phyloP scores from a whole-genome alignment of 2,329 filamentous ascomycete genomes.

The Penicillium thymicola region DNA sequence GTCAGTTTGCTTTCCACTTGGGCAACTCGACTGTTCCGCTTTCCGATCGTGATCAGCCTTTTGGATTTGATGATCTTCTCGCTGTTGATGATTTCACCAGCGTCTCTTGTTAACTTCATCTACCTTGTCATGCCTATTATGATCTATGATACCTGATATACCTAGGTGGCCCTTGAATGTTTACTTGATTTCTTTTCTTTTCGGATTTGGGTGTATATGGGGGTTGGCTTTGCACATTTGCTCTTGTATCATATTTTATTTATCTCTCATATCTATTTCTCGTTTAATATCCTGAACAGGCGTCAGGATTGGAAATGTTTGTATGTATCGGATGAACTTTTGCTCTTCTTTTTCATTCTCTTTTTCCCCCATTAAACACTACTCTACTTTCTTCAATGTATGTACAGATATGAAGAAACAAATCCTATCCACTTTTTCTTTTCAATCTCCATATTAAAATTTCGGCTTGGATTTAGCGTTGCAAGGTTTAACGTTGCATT shows the following conservation, averaged over 20 bases:
- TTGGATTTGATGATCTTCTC: slow-evolving; percentile 34
- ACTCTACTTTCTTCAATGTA: slow-evolving; percentile 12
- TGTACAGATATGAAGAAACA: not conserved
- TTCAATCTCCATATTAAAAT: not conserved
- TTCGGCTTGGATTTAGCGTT: not conserved
- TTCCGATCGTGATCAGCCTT: slow-evolving; percentile 21
- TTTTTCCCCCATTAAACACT: not conserved
- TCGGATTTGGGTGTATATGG: not conserved
- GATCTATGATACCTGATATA: slow-evolving; percentile 10
- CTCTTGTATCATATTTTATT: slow-evolving; percentile 3
- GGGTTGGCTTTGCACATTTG: slow-evolving; percentile 3
- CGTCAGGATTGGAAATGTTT: not conserved
- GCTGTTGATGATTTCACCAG: slow-evolving; percentile 32
- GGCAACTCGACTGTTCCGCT: slow-evolving; percentile 22
- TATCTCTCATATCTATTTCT: not conserved
- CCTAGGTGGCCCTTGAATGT: not conserved
- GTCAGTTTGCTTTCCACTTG: slow-evolving; percentile 31
- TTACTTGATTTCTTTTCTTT: slow-evolving; percentile 8
- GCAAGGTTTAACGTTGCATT: not conserved
- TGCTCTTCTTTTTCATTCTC: slow-evolving; percentile 2
- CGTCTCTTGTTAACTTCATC: slow-evolving; percentile 21
- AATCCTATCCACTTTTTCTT: not conserved
- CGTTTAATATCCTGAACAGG: not conserved
- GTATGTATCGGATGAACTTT: not conserved
- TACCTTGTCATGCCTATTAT: slow-evolving; percentile 16